Evolutionary conservation across 768 basidiomycete species (phyloP).

Genomic region (Harrya chromipes): DNA sequence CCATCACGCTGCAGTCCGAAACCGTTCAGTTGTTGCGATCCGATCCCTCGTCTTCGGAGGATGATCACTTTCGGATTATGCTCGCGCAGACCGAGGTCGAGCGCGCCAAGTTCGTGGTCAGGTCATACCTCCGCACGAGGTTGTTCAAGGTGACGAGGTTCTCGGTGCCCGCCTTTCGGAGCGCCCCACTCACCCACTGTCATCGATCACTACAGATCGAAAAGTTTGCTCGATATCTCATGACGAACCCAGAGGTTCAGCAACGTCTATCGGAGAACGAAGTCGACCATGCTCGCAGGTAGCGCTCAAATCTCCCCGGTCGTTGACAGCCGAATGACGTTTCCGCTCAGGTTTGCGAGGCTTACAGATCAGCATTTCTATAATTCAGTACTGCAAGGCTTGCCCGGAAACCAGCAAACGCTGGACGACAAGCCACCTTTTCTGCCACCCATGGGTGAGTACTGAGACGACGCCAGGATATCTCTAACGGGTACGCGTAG

Average conservation of each 20-base stretch:
- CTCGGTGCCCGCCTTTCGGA: background rate
- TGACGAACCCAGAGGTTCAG: constrained; percentile 66
- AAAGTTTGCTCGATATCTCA: constrained; percentile 79
- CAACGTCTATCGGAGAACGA: constrained; percentile 81
- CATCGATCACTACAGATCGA: constrained; percentile 60
- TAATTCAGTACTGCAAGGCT: constrained; percentile 74
- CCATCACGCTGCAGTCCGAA: constrained; percentile 52
- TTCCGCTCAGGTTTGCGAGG: constrained; percentile 58
- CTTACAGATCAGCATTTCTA: constrained; percentile 77
- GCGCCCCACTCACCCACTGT: background rate
- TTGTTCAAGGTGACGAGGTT: constrained; percentile 67
- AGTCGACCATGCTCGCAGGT: constrained; percentile 77
- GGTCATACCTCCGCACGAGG: constrained; percentile 85
- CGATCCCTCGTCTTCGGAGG: constrained; percentile 83
- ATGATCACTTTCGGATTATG: constrained; percentile 90
- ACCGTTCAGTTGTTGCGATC: constrained; percentile 72
- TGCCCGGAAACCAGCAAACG: constrained; percentile 74
- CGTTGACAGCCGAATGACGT: background rate
- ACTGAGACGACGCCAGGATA: background rate
- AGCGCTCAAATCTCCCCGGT: constrained; percentile 12
- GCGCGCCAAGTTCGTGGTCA: constrained; percentile 86
- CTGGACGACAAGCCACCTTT: constrained; percentile 73
- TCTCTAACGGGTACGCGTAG: constrained; percentile 39
- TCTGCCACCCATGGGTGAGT: constrained; percentile 72
- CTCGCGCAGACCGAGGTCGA: constrained; percentile 95